Base-by-base conservation (phyloP, 2,329 filamentous ascomycete genomes). In the Aspergillus japonicus region DNA sequence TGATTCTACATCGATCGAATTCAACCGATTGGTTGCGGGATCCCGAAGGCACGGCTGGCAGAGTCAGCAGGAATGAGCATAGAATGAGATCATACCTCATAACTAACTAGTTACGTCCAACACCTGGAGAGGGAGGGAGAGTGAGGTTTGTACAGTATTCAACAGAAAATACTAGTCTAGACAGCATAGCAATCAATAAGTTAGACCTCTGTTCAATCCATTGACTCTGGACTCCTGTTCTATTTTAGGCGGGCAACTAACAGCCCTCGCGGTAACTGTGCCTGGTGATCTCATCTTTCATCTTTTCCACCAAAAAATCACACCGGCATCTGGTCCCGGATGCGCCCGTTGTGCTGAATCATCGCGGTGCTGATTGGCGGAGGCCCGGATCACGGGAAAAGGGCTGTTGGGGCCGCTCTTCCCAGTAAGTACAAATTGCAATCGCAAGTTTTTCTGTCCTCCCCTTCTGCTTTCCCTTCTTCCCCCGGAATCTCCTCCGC, bases 311-410 rank as follows among this genome's bases (percentile, higher is more conserved):
- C 44, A 59, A 56, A 53, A 56, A 53, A 54, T 35, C 31, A 61
- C 61, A 58, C 61, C 59, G 61, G 51, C 33, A 54, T 53, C 24
- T 55, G 26, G 57, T 67, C 65, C 74, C 74, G 74, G 68, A 68
- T 68, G 68, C 67, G 72, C 72, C 74, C 74, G 73, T 69, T 56
- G 42, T 26, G 65, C 62, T 73, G 68, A 75, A 76, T 73, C 71
- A 74, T 68, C 69, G 33, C 3, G 4, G 0, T 58, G n/a, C 58
- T 76, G 71, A 76, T 76, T 76, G 74, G 74, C 39, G 24, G 23
- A 56, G 3, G 2, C 16, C 44, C 56, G 57, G 67, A 72, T 75
- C 72, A 74, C 73, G 73, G 73, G 72, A 72, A 44, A 29, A 44
- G 39, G 39, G 65, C 57, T 58, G 60, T 64, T 66, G 68, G 70